Evolutionary conservation across 257 asterid species (phyloP).

Genomic region (Rhazya stricta): DNA sequence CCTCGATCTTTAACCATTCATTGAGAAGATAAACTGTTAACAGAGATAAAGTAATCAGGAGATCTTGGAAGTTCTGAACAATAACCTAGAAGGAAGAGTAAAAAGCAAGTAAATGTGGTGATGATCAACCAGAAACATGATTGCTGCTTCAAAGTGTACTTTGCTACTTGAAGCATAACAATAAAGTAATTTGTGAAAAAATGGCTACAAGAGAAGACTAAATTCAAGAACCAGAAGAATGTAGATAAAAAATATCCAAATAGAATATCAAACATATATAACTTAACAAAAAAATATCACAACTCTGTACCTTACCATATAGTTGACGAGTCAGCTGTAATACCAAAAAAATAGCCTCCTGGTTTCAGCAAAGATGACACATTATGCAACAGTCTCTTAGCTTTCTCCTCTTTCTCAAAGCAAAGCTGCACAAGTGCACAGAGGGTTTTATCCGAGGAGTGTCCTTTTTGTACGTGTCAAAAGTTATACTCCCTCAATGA

Average conservation of each 20-base stretch:
- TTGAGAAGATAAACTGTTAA: background rate
- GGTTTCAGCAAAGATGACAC: slow-evolving; percentile 90
- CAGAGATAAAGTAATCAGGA: background rate
- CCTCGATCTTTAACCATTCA: background rate
- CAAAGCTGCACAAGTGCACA: slow-evolving; percentile 51
- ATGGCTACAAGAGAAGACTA: background rate
- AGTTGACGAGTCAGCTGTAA: slow-evolving; percentile 96
- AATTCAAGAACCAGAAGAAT: background rate
- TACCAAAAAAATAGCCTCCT: slow-evolving; percentile 95
- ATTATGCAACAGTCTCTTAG: slow-evolving; percentile 62
- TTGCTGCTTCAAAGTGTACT: background rate
- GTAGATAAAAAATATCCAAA: background rate
- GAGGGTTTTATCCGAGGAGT: background rate
- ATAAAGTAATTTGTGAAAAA: background rate
- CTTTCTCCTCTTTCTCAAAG: slow-evolving; percentile 85
- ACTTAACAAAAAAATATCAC: background rate
- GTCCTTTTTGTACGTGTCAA: background rate
- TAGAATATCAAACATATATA: background rate
- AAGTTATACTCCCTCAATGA: background rate
- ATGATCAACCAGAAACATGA: background rate
- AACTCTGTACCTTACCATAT: slow-evolving; percentile 59
- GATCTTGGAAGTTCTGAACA: background rate
- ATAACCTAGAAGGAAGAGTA: background rate
- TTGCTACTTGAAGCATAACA: background rate
- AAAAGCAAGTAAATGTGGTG: background rate